These are phyloP conservation scores for Boletellus ananiceps DNA, from an alignment of 768 basidiomycete genomes.

Conservation along the genomic window DNA sequence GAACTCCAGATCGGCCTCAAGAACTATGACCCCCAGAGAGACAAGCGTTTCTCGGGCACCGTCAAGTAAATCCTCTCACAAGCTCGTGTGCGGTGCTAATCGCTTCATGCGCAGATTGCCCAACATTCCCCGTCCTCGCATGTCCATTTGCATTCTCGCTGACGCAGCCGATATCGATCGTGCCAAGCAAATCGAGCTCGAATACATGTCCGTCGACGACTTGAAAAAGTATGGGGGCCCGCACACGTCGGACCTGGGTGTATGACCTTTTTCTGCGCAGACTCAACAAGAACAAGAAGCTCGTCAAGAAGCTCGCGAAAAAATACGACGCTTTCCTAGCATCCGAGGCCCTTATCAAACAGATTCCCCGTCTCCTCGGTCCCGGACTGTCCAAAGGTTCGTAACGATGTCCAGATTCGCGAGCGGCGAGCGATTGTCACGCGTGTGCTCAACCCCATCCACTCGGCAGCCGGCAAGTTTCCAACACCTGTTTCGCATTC, in stretches of 20 bases:
- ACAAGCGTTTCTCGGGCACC: slow-evolving; percentile 99
- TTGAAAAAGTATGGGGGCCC: slow-evolving; percentile 81
- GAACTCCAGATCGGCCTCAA: slow-evolving; percentile 96
- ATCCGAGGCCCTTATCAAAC: slow-evolving; percentile 97
- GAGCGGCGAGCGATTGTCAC: background rate
- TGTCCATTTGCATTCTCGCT: slow-evolving; percentile 99
- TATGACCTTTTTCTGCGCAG: slow-evolving; percentile 33
- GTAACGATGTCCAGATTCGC: background rate
- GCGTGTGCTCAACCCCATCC: background rate
- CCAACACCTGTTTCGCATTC: slow-evolving; percentile 92
- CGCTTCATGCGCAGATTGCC: slow-evolving; percentile 60
- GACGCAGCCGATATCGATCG: slow-evolving; percentile 99
- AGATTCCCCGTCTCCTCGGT: slow-evolving; percentile 98
- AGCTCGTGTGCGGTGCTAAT: background rate
- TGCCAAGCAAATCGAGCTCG: slow-evolving; percentile 95
- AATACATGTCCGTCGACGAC: slow-evolving; percentile 99
- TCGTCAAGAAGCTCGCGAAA: slow-evolving; percentile 99
- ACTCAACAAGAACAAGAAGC: slow-evolving; percentile 99
- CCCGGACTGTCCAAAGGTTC: slow-evolving; percentile 98
- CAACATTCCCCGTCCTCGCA: slow-evolving; percentile 95
- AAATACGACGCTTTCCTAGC: slow-evolving; percentile 99
- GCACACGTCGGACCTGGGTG: background rate
- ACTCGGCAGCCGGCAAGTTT: slow-evolving; percentile 87
- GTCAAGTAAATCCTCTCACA: slow-evolving; percentile 60
- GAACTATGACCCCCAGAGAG: slow-evolving; percentile 99